Evolutionary conservation across 2,329 filamentous ascomycete genomes (phyloP).

Genomic region (Talaromyces pinophilus): DNA sequence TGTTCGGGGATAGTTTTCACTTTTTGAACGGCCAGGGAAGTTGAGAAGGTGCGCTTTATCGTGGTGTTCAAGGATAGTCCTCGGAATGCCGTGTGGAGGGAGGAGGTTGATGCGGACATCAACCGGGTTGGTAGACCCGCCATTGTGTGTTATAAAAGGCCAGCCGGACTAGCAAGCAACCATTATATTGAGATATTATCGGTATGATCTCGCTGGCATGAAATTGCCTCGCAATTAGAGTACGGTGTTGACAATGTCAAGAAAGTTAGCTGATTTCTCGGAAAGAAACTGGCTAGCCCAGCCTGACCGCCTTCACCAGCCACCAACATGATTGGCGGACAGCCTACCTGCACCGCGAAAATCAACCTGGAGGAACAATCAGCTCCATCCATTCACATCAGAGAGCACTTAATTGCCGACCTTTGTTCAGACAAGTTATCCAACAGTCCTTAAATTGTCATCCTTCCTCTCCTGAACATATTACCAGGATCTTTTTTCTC

Average conservation of each 20-base stretch:
- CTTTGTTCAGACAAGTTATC: neutral
- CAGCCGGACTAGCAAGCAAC: neutral
- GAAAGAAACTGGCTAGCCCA: constrained; percentile 28
- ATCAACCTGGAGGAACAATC: constrained; percentile 30
- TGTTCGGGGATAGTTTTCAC: constrained; percentile 37
- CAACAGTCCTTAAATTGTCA: too few relatives aligned
- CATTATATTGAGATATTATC: neutral
- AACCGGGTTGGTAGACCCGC: constrained; percentile 36
- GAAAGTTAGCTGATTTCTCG: constrained; percentile 1
- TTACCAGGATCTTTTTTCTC: neutral
- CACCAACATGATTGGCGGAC: constrained; percentile 34
- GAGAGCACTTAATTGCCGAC: neutral
- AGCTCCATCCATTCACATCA: constrained; percentile 10
- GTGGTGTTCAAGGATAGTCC: constrained; percentile 38
- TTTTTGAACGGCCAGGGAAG: constrained; percentile 37
- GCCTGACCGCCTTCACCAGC: constrained; percentile 39
- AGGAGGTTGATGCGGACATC: constrained; percentile 35
- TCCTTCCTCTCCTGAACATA: too few relatives aligned
- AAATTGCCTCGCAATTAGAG: neutral
- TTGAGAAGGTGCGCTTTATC: constrained; percentile 39
- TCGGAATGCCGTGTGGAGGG: constrained; percentile 43
- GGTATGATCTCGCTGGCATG: neutral
- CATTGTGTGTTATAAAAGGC: constrained; percentile 30
- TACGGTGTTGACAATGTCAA: neutral
- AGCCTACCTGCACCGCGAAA: constrained; percentile 34